Evolutionary conservation across 129 eudicot genomes (phyloP).

Genomic region (Arctium lappa): DNA sequence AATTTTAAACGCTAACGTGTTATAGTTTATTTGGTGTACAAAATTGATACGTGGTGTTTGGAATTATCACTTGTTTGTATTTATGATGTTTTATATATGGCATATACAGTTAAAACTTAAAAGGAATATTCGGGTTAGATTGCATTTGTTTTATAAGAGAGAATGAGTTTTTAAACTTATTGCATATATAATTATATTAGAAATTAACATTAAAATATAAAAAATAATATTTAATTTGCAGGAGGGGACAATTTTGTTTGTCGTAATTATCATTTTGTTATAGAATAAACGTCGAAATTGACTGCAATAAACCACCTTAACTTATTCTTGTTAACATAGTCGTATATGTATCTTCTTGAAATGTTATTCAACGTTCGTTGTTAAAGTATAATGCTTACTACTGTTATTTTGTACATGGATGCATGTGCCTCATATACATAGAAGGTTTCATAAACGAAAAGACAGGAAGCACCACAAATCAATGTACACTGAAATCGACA

Average conservation of each 20-base stretch:
- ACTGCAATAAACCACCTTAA: neutral
- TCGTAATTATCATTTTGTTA: neutral
- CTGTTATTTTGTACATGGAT: neutral
- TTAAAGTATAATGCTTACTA: too few species aligned
- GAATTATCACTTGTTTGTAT: neutral
- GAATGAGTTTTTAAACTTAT: too few species aligned
- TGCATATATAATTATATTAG: too few species aligned
- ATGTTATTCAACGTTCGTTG: too few species aligned
- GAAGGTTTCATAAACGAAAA: too few species aligned
- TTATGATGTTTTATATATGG: neutral
- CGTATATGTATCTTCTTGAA: too few species aligned
- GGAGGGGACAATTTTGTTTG: neutral
- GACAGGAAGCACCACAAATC: neutral
- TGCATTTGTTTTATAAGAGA: neutral
- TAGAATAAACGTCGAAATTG: neutral
- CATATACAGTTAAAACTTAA: neutral
- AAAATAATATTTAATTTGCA: too few species aligned
- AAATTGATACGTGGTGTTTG: constrained; percentile 9
- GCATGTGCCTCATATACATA: neutral
- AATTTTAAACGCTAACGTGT: neutral
- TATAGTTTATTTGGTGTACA: constrained; percentile 18
- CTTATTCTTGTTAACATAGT: too few species aligned
- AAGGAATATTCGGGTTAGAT: neutral
- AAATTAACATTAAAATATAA: too few species aligned
- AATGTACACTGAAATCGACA: neutral